phyloP scores from a whole-genome alignment of 2,329 filamentous ascomycete genomes.

The Hypoxylon sp. region DNA sequence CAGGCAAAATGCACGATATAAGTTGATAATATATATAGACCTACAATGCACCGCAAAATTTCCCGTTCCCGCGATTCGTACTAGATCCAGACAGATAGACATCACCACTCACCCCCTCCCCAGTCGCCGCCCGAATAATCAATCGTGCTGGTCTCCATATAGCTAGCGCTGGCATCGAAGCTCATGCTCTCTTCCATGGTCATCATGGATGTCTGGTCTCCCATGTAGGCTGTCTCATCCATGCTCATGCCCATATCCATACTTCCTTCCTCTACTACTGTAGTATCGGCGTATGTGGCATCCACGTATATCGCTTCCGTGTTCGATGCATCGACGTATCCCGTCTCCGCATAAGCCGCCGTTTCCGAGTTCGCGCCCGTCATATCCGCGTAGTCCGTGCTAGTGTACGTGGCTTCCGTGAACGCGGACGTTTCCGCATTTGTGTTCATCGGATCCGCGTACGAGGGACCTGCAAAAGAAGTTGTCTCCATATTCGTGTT shows the following conservation, averaged over 20 bases:
- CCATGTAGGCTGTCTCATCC: constrained; percentile 22
- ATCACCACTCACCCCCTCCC: constrained; percentile 43
- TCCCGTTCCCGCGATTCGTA: background rate
- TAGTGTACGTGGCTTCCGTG: background rate
- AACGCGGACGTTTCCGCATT: constrained; percentile 22
- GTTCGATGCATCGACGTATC: background rate
- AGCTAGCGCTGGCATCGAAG: constrained; percentile 36
- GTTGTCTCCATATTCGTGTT: constrained; percentile 9
- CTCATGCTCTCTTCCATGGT: constrained; percentile 41
- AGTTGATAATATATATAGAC: background rate
- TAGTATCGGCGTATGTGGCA: constrained; percentile 32
- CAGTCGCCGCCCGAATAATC: constrained; percentile 52
- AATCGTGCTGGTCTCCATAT: constrained; percentile 15
- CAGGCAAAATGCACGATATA: background rate
- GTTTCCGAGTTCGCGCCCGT: background rate
- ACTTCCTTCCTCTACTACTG: constrained; percentile 10
- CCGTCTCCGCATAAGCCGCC: background rate
- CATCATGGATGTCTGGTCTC: constrained; percentile 22
- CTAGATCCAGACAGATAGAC: background rate
- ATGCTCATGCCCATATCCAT: constrained; percentile 25
- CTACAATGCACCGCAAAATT: background rate
- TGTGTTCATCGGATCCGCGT: constrained; percentile 1
- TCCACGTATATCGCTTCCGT: constrained; percentile 13
- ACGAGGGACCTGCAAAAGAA: constrained; percentile 21
- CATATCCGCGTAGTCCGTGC: background rate